Percentiles rank a stretch among this genome's conserved stretches.
These are phyloP conservation scores for Rhododendron simsii DNA, from an alignment of 148 eudicot genomes.

Conservation along the genomic window DNA sequence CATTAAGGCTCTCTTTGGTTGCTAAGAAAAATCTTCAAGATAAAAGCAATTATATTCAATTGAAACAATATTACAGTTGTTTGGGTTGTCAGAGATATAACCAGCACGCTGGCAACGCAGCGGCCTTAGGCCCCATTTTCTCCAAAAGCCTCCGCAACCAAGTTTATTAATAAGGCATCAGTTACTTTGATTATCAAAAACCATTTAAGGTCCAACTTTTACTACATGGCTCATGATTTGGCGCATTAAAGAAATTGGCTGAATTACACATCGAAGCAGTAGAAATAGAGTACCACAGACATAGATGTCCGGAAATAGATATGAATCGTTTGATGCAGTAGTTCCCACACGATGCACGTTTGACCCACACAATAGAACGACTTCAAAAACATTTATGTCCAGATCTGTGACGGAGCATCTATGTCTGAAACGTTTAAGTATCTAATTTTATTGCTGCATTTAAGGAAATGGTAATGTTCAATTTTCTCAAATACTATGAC, in stretches of 20 bases:
- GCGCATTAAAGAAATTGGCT: neutral
- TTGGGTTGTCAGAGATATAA: neutral
- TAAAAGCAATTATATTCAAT: neutral
- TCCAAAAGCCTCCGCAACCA: neutral
- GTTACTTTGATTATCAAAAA: neutral
- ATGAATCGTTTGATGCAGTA: neutral
- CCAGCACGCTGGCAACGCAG: neutral
- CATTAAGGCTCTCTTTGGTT: neutral
- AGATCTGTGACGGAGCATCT: neutral
- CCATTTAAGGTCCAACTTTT: neutral
- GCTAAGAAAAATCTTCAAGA: neutral
- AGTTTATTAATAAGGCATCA: neutral
- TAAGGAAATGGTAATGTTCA: neutral
- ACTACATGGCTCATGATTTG: neutral
- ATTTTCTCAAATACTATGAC: neutral
- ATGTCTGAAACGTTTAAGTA: neutral
- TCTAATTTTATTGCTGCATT: neutral
- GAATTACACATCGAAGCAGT: neutral
- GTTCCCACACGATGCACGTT: neutral
- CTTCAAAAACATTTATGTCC: neutral
- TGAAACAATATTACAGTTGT: neutral
- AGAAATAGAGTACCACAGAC: neutral
- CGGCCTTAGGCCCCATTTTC: neutral
- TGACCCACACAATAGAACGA: neutral
- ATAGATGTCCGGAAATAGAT: neutral